A percentile compares a stretch with the other conserved stretches of the same genome.
Conservation (phyloP, 352 stramenopile genomes). For the Globisporangium uncinulatum region DNA sequence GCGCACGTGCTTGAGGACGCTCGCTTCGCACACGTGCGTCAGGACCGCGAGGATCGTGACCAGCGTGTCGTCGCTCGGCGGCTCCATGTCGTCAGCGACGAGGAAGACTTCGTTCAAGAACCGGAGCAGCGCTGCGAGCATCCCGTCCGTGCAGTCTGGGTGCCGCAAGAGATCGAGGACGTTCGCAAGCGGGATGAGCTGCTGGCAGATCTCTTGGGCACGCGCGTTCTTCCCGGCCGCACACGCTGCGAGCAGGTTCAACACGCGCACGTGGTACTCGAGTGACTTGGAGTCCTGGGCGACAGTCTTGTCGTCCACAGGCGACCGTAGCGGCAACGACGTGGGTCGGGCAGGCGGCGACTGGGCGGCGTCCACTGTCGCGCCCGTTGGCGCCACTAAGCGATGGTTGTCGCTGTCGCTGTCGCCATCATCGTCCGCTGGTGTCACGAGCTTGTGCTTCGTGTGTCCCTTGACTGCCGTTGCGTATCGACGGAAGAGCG, state of each 20-base stretch:
- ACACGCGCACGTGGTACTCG: constrained; percentile 48
- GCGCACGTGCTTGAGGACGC: constrained; percentile 28
- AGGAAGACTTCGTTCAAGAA: constrained; percentile 59
- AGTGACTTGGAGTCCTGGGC: constrained; percentile 23
- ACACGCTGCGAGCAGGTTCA: constrained; percentile 60
- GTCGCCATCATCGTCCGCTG: background rate
- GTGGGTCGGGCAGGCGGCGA: background rate
- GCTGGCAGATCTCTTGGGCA: constrained; percentile 63
- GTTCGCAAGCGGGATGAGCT: constrained; percentile 42
- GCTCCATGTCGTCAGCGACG: constrained; percentile 48
- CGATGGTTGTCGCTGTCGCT: background rate
- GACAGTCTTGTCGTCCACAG: constrained; percentile 13
- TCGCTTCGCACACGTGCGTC: constrained; percentile 23
- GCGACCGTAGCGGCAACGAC: constrained; percentile 9
- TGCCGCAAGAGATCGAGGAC: constrained; percentile 35
- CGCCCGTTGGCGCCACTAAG: background rate
- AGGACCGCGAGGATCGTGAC: constrained; percentile 26
- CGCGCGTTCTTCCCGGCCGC: constrained; percentile 53
- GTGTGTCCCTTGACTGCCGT: constrained; percentile 7
- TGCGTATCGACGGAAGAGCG: constrained; percentile 25
- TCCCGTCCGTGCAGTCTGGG: constrained; percentile 36
- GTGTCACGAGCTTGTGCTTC: background rate
- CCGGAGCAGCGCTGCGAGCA: constrained; percentile 42
- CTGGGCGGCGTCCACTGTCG: background rate
- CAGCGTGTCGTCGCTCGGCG: constrained; percentile 33